These are phyloP conservation scores for Sophora flavescens DNA, from an alignment of 306 rosid genomes.

Conservation along the genomic window DNA sequence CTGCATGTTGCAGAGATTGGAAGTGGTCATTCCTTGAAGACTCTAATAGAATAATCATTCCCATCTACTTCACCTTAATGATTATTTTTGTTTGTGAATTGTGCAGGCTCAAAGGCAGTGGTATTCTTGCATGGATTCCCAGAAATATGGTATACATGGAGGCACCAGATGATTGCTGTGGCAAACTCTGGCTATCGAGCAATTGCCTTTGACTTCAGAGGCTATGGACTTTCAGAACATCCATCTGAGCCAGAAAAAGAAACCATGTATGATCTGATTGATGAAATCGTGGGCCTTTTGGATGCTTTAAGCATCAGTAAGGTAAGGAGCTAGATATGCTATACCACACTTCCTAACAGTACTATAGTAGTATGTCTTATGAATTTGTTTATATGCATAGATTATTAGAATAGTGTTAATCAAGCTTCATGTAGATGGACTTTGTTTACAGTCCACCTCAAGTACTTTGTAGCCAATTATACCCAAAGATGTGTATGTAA, in stretches of 20 bases:
- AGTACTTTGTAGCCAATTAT: background rate
- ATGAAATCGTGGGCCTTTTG: constrained; percentile 58
- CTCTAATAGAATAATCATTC: background rate
- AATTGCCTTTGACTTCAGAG: constrained; percentile 73
- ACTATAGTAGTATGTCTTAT: background rate
- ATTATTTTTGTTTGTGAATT: background rate
- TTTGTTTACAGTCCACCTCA: background rate
- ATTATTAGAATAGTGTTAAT: background rate
- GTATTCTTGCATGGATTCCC: constrained; percentile 84
- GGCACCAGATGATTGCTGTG: constrained; percentile 73
- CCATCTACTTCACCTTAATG: background rate
- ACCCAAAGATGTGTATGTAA: too few relatives aligned
- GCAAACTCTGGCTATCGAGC: constrained; percentile 76
- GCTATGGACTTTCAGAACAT: constrained; percentile 82
- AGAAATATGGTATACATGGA: constrained; percentile 86
- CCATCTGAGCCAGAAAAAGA: constrained; percentile 64
- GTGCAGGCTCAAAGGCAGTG: constrained; percentile 67
- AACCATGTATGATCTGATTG: constrained; percentile 53
- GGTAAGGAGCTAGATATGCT: constrained; percentile 44
- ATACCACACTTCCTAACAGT: background rate
- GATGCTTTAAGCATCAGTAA: constrained; percentile 64
- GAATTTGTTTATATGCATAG: background rate
- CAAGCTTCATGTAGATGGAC: background rate
- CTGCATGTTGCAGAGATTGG: constrained; percentile 79
- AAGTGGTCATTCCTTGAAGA: constrained; percentile 37